Base-by-base conservation (phyloP, 2,329 filamentous ascomycete genomes). In the Paracamarosporium sp. region DNA sequence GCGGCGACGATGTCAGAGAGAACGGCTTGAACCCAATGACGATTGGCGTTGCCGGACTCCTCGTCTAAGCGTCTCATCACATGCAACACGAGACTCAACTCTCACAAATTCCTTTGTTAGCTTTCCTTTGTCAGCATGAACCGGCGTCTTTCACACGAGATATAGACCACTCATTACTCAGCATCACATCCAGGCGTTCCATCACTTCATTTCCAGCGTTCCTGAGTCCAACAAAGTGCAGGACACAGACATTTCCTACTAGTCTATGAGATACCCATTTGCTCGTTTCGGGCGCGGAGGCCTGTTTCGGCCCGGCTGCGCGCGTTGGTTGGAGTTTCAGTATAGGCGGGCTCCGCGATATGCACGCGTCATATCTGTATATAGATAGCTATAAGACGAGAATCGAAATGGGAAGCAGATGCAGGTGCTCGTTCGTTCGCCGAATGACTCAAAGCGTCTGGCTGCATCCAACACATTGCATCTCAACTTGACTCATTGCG, bases 1-100 rank as follows among this genome's bases (percentile, higher is more conserved):
- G 69, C 57, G 52, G 67, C 53, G 56, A 68, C 50, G 61, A 66
- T 36, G 47, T 56, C 17, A 44, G 65, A 7, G 69, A 68, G n/a
- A 59, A 46, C 7, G 59, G 60, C 7, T 40, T 73, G 31, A 62
- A 50, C 41, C 58, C 67, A 12, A 63, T 72, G 33, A 55, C 59
- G 1, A 38, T 73, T 7, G 65, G 64, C 3, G 68, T 67, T 3
- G 68, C 66, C 2, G 55, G 61, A 6, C 45, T 73, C 30, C 50
- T 73, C 12, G 63, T 73, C 25, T 73, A 53, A 69, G n/a, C n/a
- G n/a, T 27, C 31, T 11, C 22, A 24, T 30, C 28, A 36, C 30
- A 28, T 24, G 15, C 24, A 40, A 17, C 24, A 38, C 31, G 5
- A 15, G 20, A 36, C n/a, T 35, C 38, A 9, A 24, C 20, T 12